Evolutionary conservation across 2,329 filamentous ascomycete species (phyloP), one percentile per base, ranked within the genome.

Genomic region (Colletotrichum musicola): DNA sequence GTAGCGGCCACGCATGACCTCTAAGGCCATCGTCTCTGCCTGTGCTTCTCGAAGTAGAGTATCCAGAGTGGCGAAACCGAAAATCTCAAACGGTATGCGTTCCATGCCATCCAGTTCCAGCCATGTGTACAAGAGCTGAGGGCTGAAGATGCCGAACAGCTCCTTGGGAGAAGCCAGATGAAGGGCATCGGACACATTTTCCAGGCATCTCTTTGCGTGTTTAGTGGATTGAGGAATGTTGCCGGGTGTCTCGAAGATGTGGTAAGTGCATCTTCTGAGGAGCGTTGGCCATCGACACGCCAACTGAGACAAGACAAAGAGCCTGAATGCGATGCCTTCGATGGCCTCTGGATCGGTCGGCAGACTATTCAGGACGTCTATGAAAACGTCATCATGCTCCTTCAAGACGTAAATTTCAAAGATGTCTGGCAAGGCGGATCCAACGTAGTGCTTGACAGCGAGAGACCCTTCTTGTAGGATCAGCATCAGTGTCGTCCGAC

Each of bases 41-140:
- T 94, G 89, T 6, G 92, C 89, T 68, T 93, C 89, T 6, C 79
- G 75, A 3, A 98, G 79, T 60, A 99, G 86, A 4, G 93, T 90
- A 18, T 84, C 77, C 2, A 98, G 85, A 16, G 81, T 88, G 1
- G 80, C 67, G 75, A 97, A 99, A 1, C 90, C 92, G 77, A 99
- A 99, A 2, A 96, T 92, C n/a, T 85, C 83, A 75, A 88, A 97
- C 0, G 96, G 95, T 56, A 99, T 92, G 4, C 89, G 84, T n/a
- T 87, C 83, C 7, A 97, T 82, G 1, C 82, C 80, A 67, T 91
- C 87, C 1, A 81, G 81, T 70, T 93, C 89, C 4, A 97, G 87
- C 95, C 95, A 99, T 0, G 94, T 97, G 76, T 93, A 97, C 3
- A 98, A 83, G 6, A 99, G 85, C 75, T 99, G 96, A 2, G 95